Evolutionary conservation across 306 rosid genomes (phyloP).

Genomic region (Lagenaria siceraria): DNA sequence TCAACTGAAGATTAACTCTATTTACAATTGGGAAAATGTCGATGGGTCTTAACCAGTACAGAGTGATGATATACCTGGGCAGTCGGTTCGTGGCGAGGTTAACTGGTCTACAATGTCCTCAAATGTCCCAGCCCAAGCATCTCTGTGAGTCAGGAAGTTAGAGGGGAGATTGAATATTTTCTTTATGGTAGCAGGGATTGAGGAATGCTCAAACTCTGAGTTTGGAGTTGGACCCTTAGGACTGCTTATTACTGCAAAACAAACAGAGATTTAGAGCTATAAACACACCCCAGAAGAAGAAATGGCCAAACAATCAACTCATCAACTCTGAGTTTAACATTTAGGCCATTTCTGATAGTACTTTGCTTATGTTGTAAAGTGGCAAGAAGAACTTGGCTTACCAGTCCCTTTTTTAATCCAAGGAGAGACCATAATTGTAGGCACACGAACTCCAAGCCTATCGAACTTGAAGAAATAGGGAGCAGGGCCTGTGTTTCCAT

Average conservation of each 20-base stretch:
- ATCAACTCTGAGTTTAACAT: too few species aligned
- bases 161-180: constrained; percentile 86
- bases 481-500: constrained; percentile 96
- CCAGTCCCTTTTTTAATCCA: constrained; percentile 98
- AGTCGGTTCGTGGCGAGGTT: constrained; percentile 76
- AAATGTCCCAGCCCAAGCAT: constrained; percentile 98
- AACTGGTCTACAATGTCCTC: constrained; percentile 62
- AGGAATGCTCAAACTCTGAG: constrained; percentile 96
- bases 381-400: constrained; percentile 18
- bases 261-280: constrained; percentile 1
- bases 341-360: too few species aligned
- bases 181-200: constrained; percentile 95
- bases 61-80: constrained; percentile 52
- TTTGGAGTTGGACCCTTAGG: constrained; percentile 70
- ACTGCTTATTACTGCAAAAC: constrained; percentile 49
- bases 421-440: constrained; percentile 94
- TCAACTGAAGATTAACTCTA: background rate
- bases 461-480: constrained; percentile 96
- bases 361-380: too few species aligned
- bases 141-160: constrained; percentile 89
- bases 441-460: constrained; percentile 92
- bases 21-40: background rate
- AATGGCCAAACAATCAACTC: background rate
- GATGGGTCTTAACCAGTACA: background rate
- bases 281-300: background rate